phyloP scores from a whole-genome alignment of 2,329 filamentous ascomycete genomes.

The Alternaria viburni region DNA sequence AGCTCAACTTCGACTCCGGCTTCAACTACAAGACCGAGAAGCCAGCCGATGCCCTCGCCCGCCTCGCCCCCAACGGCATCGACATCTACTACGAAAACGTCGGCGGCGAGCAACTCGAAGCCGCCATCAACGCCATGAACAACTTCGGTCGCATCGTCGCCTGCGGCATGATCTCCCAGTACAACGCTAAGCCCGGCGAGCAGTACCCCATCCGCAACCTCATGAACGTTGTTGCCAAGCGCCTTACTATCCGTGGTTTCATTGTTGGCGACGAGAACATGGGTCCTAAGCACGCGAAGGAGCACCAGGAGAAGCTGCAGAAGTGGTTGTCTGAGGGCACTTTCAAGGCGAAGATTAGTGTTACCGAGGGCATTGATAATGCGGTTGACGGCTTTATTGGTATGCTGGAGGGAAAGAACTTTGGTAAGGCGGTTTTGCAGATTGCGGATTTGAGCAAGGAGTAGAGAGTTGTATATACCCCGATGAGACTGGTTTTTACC shows the following conservation, averaged over 20 bases:
- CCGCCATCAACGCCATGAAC: slow-evolving; percentile 70
- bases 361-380: slow-evolving; percentile 80
- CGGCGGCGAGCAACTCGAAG: slow-evolving; percentile 75
- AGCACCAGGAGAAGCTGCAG: slow-evolving; percentile 77
- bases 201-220: slow-evolving; percentile 72
- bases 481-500: neutral
- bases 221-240: slow-evolving; percentile 69
- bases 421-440: slow-evolving; percentile 84
- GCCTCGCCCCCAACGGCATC: slow-evolving; percentile 77
- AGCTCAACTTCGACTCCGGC: slow-evolving; percentile 73
- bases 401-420: slow-evolving; percentile 79
- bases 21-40: slow-evolving; percentile 92
- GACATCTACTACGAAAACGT: slow-evolving; percentile 88
- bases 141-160: slow-evolving; percentile 67
- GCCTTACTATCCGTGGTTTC: slow-evolving; percentile 76
- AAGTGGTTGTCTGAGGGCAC: slow-evolving; percentile 78
- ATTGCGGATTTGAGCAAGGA: slow-evolving; percentile 53
- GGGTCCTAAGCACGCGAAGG: slow-evolving; percentile 68
- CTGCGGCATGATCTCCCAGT: slow-evolving; percentile 74
- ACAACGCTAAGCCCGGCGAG: slow-evolving; percentile 68
- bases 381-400: slow-evolving; percentile 75
- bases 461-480: neutral
- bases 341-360: slow-evolving; percentile 71
- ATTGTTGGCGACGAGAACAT: slow-evolving; percentile 71
- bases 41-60: slow-evolving; percentile 68